Base-by-base conservation (phyloP, 805 yeast genomes). In the Candida nemodendra region DNA sequence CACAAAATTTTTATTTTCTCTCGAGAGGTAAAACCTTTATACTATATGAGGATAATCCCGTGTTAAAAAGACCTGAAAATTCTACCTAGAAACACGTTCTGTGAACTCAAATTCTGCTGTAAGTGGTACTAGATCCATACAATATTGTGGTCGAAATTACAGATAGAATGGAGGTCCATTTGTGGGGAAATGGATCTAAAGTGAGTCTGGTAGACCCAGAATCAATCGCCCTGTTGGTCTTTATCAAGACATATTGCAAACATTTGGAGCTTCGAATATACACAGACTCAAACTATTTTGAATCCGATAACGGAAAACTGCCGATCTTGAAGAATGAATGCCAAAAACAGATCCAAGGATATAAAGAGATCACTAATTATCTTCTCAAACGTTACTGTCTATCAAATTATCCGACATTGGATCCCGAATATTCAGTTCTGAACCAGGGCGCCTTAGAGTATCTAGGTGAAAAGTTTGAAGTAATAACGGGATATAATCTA, bases 221-320 rank as follows among this genome's bases (percentile, higher is more conserved):
- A 35, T 70, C 75, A 8, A 39, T 74, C 11, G 82, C 82, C 0
- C 44, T 66, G 4, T 53, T 62, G 0, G 71, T 76, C 72, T 59
- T 71, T 27, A 51, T 73, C n/a, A 32, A 38, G 29, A 47, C 48
- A 3, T 33, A 56, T 35, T 48, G 62, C 40, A 19, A 30, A 21
- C 33, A 54, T 25, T n/a, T 41, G 47, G 42, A 62, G 3, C 48
- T 61, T 27, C 47, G 60, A 25, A 53, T 82, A 2, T 69, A 78
- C 7, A 70, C 80, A 2, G 78, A 85, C 2, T 74, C 77, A 37
- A 80, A 82, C 53, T 71, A 79, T 9, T 76, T 75, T 48, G 38
- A 74, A 8, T 74, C 85, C 1, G 66, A 65, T 9, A 64, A 66
- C 9, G 72, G 71, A 2, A 62, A 58, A 32, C 54, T 82, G 13